phyloP scores from a whole-genome alignment of 805 yeast genomes.

The Ogataea thermomethanolica region DNA sequence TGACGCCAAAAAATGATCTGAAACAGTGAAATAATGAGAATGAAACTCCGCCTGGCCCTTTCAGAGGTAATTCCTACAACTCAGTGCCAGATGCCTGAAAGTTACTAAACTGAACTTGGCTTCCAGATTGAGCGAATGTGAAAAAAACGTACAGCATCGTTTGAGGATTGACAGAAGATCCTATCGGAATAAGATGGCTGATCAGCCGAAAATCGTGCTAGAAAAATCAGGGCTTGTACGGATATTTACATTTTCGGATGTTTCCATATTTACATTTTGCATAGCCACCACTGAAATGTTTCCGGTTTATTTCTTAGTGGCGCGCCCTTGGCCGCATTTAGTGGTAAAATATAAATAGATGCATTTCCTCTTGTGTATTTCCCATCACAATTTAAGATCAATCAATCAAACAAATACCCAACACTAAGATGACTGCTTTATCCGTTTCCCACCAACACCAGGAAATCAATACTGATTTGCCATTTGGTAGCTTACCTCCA shows the following conservation, averaged over 20 bases:
- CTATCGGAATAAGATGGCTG: not conserved
- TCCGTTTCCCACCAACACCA: conserved; percentile 11
- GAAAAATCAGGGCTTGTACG: conserved; percentile 1
- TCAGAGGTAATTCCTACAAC: too few relatives aligned
- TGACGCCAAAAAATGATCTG: not conserved
- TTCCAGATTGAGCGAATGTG: too few relatives aligned
- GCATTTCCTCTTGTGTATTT: conserved; percentile 3
- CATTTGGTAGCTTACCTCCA: conserved; percentile 61
- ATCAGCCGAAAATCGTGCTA: not conserved
- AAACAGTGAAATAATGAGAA: not conserved
- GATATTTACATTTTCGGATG: not conserved
- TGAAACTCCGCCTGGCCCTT: too few relatives aligned
- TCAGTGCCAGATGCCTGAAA: too few relatives aligned
- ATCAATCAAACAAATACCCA: conserved; percentile 17
- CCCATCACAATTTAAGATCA: conserved; percentile 3
- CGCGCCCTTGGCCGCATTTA: conserved; percentile 3
- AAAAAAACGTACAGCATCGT: too few relatives aligned
- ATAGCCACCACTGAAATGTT: conserved; percentile 4
- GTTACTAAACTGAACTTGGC: too few relatives aligned
- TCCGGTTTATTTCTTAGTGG: conserved; percentile 1
- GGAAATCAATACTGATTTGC: conserved; percentile 11
- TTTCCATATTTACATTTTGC: not conserved
- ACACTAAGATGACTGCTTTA: conserved; percentile 11
- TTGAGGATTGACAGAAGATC: not conserved
- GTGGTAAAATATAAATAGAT: conserved; percentile 9